phyloP scores from a whole-genome alignment of 1,139 yeast genomes.

The Zygosaccharomyces pseudobailii region DNA sequence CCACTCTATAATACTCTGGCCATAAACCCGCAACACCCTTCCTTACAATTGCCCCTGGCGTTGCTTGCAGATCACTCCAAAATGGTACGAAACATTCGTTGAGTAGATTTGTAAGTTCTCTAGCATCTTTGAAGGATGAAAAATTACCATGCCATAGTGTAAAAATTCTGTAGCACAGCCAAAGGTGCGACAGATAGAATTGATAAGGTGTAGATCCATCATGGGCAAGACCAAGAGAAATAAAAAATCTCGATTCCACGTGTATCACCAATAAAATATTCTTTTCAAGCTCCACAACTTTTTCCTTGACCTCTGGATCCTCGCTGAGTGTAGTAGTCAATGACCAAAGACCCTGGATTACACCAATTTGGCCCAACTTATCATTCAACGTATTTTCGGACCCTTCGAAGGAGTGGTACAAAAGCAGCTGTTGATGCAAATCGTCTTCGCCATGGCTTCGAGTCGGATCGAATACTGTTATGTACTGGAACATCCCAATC shows the following conservation, averaged over 20 bases:
- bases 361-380: conserved; percentile 35
- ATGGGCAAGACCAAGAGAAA: conserved; percentile 16
- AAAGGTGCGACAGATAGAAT: conserved; percentile 22
- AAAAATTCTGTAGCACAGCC: conserved; percentile 29
- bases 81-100: conserved; percentile 30
- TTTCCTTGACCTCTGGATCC: conserved; percentile 10
- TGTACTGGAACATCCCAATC: conserved; percentile 21
- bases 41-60: conserved; percentile 22
- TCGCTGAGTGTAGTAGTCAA: conserved; percentile 25
- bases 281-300: conserved; percentile 30
- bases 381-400: conserved; percentile 25
- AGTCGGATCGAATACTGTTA: conserved; percentile 28
- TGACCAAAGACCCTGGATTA: conserved; percentile 37
- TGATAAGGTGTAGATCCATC: conserved; percentile 17
- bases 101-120: conserved; percentile 22
- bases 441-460: conserved; percentile 23
- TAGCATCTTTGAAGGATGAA: conserved; percentile 8
- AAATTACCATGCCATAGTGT: conserved; percentile 24
- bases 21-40: conserved; percentile 24
- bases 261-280: conserved; percentile 22
- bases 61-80: conserved; percentile 29
- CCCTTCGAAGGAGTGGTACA: conserved; percentile 28
- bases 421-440: conserved; percentile 23
- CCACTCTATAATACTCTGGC: conserved; percentile 22
- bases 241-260: conserved; percentile 27